Base-by-base conservation (phyloP, 2,329 filamentous ascomycete species). In the Aspergillus costaricaensis region DNA sequence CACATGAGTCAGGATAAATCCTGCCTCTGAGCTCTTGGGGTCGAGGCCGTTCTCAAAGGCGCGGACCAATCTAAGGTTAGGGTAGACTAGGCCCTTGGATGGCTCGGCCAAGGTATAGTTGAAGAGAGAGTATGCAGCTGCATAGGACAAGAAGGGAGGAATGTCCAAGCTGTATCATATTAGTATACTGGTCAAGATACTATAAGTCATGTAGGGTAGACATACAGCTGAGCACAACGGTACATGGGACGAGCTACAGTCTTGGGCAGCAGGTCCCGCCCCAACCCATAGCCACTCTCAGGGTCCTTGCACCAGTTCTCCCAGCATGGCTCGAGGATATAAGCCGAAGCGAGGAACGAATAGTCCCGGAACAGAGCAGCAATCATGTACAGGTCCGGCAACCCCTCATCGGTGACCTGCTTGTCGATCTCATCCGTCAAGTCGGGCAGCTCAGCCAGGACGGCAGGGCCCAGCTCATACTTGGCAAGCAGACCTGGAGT, bases 1-100 rank as follows among this genome's bases (percentile, higher is more conserved):
- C 55, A 98, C 88, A 76, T 97, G 94, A 4, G 95, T 93, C 12
- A 97, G 85, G n/a, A 97, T 92, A 74, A 98, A 97, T 53, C 94
- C 94, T 0, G 94, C 94, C 76, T 97, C 94, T 7, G 92, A 96
- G 3, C 91, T 96, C 32, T 84, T 84, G 0, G 91, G 91, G 74
- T 97, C 91, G 8, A 96, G 86, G 14, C 94, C 94, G 69, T 89
- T 86, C 78, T 97, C 93, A 70, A 97, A 98, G 23, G 92, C 94
- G 38, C 94, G 91, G 72, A 97, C 88, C 32, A 97, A 86, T 10
- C 92, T 89, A 23, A 97, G 82, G 80, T 88, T 88, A 41, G 80
- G 76, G 67, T 88, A 88, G 14, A 80, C 77, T 15, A 83, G 74
- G 21, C 85, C 85, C 59, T 81, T 77, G 9, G 78, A 73, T n/a